Conservation (phyloP, 75 land plant species). For the Picea sitchensis region DNA sequence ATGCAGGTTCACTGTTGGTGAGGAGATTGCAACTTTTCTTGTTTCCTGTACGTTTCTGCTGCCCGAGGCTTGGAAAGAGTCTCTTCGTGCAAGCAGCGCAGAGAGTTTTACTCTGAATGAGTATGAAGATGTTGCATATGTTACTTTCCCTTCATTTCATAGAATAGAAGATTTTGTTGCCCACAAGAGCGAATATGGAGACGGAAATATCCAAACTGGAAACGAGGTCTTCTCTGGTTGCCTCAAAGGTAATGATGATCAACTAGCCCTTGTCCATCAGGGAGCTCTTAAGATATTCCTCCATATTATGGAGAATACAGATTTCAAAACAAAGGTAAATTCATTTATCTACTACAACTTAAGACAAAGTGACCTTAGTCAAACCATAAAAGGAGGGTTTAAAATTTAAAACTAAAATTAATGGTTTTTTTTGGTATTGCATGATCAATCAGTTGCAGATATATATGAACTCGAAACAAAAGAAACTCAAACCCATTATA, state of each 20-base stretch:
- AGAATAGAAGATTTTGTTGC: not conserved
- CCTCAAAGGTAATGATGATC: not conserved
- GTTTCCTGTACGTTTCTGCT: too few species aligned
- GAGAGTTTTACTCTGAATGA: not conserved
- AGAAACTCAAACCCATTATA: slow-evolving; percentile 15
- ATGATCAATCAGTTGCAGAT: not conserved
- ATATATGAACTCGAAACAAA: not conserved
- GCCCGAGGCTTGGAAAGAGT: too few species aligned
- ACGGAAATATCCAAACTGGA: not conserved
- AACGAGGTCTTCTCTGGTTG: not conserved
- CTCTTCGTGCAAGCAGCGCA: not conserved
- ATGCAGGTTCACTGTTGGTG: not conserved
- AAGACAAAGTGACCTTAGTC: not conserved
- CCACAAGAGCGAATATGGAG: not conserved
- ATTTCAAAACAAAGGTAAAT: not conserved
- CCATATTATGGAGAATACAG: not conserved
- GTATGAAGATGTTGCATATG: not conserved
- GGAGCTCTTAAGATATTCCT: not conserved
- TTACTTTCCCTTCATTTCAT: not conserved
- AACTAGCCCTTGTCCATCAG: not conserved
- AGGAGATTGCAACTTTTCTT: slow-evolving; percentile 2
- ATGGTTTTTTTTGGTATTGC: too few species aligned
- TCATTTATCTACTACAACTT: not conserved
- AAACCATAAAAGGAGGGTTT: not conserved
- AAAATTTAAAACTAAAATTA: not conserved